Percentiles rank a stretch among this genome's conserved stretches.
Conservation (phyloP, 179 eudicot species). For the Spinacia oleracea region DNA sequence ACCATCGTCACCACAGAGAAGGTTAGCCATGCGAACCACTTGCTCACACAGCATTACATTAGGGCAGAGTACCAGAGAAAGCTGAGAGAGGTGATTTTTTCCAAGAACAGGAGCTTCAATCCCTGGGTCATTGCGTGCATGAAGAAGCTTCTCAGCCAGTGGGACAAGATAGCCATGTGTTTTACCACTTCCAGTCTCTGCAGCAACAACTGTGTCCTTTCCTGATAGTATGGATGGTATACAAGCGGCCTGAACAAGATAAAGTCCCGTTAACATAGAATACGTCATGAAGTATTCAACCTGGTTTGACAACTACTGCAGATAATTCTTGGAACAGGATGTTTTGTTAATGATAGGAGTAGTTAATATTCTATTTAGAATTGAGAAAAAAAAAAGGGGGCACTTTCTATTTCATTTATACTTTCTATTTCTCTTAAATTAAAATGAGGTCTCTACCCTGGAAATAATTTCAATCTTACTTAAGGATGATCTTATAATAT, state of each 20-base stretch:
- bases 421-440: not conserved
- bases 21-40: constrained; percentile 95
- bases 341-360: no score
- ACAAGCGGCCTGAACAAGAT: constrained; percentile 78
- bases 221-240: constrained; percentile 79
- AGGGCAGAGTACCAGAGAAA: constrained; percentile 87
- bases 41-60: constrained; percentile 98
- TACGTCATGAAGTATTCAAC: not conserved
- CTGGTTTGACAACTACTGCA: not conserved
- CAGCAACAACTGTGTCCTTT: constrained; percentile 81
- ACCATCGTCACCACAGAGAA: constrained; percentile 54
- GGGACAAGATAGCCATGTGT: constrained; percentile 95
- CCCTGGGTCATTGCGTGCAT: constrained; percentile 24
- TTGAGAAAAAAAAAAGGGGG: no score
- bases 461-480: not conserved
- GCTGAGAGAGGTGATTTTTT: constrained; percentile 26
- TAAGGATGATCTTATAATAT: not conserved
- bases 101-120: constrained; percentile 27
- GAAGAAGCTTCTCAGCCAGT: constrained; percentile 57
- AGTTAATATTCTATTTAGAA: no score
- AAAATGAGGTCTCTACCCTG: not conserved
- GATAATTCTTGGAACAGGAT: no score
- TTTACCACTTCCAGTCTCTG: constrained; percentile 97
- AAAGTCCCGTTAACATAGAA: constrained; percentile 10
- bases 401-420: no score